Percentiles rank a stretch among this genome's conserved stretches.
These are phyloP conservation scores for Solanum sejunctum DNA, from an alignment of 257 asterid genomes.

Conservation along the genomic window DNA sequence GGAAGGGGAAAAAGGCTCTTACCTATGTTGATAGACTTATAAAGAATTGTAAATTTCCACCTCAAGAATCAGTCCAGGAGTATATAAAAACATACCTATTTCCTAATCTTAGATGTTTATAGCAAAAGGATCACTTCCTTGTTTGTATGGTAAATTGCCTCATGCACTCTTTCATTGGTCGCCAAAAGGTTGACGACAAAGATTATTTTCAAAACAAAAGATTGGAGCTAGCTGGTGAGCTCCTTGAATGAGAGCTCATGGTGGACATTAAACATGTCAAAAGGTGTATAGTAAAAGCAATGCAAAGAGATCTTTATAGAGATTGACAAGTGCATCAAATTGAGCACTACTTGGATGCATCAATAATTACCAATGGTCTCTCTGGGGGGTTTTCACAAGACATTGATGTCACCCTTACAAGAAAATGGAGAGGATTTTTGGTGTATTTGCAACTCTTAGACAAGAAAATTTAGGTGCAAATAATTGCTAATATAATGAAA, in stretches of 20 bases:
- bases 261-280: slow-evolving; percentile 77
- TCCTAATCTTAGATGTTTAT: slow-evolving; percentile 39
- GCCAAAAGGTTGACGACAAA: slow-evolving; percentile 58
- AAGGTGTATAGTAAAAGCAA: slow-evolving; percentile 59
- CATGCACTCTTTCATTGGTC: slow-evolving; percentile 62
- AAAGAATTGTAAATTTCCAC: slow-evolving; percentile 51
- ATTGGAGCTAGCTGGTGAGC: slow-evolving; percentile 79
- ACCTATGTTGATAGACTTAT: slow-evolving; percentile 29
- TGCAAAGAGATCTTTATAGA: slow-evolving; percentile 72
- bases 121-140: slow-evolving; percentile 69
- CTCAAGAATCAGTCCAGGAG: slow-evolving; percentile 64
- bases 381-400: slow-evolving; percentile 83
- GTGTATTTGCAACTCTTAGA: slow-evolving; percentile 78
- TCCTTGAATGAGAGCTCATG: slow-evolving; percentile 72
- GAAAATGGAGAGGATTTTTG: slow-evolving; percentile 74
- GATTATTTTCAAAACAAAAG: slow-evolving; percentile 87
- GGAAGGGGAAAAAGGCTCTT: slow-evolving; percentile 36
- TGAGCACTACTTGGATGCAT: slow-evolving; percentile 37
- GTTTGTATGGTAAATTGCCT: slow-evolving; percentile 83
- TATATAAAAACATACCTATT: slow-evolving; percentile 42
- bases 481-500: slow-evolving; percentile 78
- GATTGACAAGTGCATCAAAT: slow-evolving; percentile 43
- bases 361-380: slow-evolving; percentile 78
- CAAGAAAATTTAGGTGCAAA: slow-evolving; percentile 80
- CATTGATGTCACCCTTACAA: slow-evolving; percentile 87